Evolutionary conservation across 495 filamentous ascomycete genomes (phyloP), one percentile per base, ranked within the genome.

Genomic region (Talaromyces liani): DNA sequence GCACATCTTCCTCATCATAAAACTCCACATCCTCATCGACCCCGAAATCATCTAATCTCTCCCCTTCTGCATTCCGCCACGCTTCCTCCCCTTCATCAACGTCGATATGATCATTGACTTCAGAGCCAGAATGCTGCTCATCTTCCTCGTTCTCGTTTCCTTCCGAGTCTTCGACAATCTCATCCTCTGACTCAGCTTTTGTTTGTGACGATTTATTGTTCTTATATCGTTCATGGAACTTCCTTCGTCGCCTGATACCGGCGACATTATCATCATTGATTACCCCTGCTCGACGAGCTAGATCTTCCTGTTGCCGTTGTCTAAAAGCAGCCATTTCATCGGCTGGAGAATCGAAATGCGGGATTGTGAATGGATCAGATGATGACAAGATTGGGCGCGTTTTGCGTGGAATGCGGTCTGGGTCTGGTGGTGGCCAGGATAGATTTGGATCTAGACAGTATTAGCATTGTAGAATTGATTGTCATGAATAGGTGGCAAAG

Each of bases 381-480:
- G 61, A 65, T 14, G 60, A 60, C n/a, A 60, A 25, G 1, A 56
- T 54, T 12, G 69, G 71, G 71, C 68, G 74, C 41, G 67, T 72
- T 58, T 72, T 76, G 62, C 70, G 65, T 68, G 86, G 82, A 65
- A 91, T 79, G 63, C 92, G 90, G 64, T 98, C 93, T 53, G 92
- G 92, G 71, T 98, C 93, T 1, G 86, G 84, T 4, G 95, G 94
- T 22, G 94, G 94, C 94, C 94, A 98, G n/a, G 77, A 70, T 18
- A 79, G 64, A 64, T 72, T 67, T 10, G 80, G 73, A 57, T 83
- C 84, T 85, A 47, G 12, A 39, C 20, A 12, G 29, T 24, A 56
- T 55, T 2, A 22, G 63, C 18, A 27, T 27, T 27, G 27, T 27
- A 27, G 27, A 1, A 27, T 2, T 27, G 27, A 27, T 27, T 27